Conservation (phyloP, 805 yeast genomes). For the Isabelozyma rhagii region DNA sequence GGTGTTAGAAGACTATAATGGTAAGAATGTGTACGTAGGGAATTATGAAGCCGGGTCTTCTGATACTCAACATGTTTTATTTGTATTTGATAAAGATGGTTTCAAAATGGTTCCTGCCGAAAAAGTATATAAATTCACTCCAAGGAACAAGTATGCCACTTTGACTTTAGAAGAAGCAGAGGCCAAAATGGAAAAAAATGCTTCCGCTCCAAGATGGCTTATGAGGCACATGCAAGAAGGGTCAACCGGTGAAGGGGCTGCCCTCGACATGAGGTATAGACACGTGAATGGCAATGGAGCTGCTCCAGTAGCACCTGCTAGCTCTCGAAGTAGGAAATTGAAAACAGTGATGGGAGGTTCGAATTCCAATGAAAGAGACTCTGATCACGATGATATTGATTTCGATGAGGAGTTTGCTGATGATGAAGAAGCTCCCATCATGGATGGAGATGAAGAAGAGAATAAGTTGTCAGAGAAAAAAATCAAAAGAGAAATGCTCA, state of each 20-base stretch:
- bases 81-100: constrained; percentile 82
- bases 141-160: constrained; percentile 89
- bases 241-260: constrained; percentile 41
- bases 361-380: constrained; percentile 50
- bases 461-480: constrained; percentile 83
- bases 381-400: constrained; percentile 90
- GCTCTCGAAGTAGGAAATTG: constrained; percentile 17
- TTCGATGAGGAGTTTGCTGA: constrained; percentile 97
- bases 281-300: constrained; percentile 8
- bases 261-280: constrained; percentile 49
- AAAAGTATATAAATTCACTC: constrained; percentile 89
- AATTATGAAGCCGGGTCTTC: constrained; percentile 88
- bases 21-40: constrained; percentile 91
- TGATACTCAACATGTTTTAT: constrained; percentile 74
- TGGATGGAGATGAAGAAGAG: constrained; percentile 95
- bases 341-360: constrained; percentile 44
- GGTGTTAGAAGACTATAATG: constrained; percentile 97
- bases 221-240: constrained; percentile 82
- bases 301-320: constrained; percentile 5
- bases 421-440: constrained; percentile 97
- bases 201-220: constrained; percentile 85
- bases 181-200: constrained; percentile 80
- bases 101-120: constrained; percentile 95
- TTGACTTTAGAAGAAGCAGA: constrained; percentile 96
- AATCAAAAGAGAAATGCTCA: constrained; percentile 79